phyloP scores from a whole-genome alignment of 768 basidiomycete species.

The Naganishia friedmannii region DNA sequence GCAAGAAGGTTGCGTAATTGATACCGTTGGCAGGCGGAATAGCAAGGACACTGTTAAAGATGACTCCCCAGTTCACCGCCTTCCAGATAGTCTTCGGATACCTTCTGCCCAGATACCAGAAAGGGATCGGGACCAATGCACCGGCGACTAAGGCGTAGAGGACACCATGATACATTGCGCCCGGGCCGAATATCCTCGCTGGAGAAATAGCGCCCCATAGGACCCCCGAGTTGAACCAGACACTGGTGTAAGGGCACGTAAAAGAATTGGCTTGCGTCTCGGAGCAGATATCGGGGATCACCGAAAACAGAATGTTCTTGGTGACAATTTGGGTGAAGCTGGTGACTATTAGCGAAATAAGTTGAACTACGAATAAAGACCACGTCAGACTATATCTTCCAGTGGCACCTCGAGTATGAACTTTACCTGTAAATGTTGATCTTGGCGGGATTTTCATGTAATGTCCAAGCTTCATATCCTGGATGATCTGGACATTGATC shows the following conservation, averaged over 20 bases:
- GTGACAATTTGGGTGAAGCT: constrained; percentile 53
- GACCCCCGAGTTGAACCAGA: constrained; percentile 84
- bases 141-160: constrained; percentile 72
- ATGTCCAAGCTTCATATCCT: constrained; percentile 62
- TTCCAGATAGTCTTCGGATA: constrained; percentile 71
- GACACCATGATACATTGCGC: constrained; percentile 62
- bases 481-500: constrained; percentile 53
- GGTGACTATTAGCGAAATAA: constrained; percentile 49
- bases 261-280: constrained; percentile 48
- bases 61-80: constrained; percentile 76
- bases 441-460: constrained; percentile 95
- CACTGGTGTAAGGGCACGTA: constrained; percentile 76
- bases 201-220: constrained; percentile 66
- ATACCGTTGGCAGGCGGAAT: constrained; percentile 91
- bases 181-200: constrained; percentile 58
- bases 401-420: constrained; percentile 35
- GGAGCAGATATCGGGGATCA: constrained; percentile 54
- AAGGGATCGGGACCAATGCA: constrained; percentile 76
- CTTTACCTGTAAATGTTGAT: constrained; percentile 66
- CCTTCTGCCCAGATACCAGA: constrained; percentile 78
- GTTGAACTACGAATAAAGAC: constrained; percentile 47
- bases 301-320: constrained; percentile 52
- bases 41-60: constrained; percentile 71
- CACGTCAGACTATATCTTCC: too few species aligned
- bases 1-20: constrained; percentile 88